Percentiles rank a stretch among this genome's conserved stretches.
These are phyloP conservation scores for Phylloporus sp. DNA, from an alignment of 768 basidiomycete species.

Conservation along the genomic window DNA sequence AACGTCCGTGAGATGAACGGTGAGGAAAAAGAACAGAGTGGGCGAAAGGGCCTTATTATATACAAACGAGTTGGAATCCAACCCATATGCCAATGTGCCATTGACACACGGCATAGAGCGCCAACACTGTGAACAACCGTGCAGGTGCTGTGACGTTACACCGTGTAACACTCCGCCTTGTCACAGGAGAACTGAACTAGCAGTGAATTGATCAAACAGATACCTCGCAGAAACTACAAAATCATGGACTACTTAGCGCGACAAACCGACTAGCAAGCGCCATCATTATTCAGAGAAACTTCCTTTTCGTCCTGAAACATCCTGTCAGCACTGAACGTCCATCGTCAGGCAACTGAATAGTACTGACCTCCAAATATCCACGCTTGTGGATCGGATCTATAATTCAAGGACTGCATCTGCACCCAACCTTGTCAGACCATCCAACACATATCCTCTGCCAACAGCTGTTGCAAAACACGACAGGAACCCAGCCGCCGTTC, in stretches of 20 bases:
- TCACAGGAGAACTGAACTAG: background rate
- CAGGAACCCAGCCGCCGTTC: background rate
- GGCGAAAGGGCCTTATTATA: no score
- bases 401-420: conserved; percentile 5
- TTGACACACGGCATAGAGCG: no score
- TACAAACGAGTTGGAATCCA: no score
- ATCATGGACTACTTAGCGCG: conserved; percentile 23
- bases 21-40: no score
- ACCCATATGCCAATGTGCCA: no score
- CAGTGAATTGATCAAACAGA: conserved; percentile 28
- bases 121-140: conserved; percentile 4
- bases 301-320: conserved; percentile 6
- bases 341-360: background rate
- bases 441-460: conserved; percentile 1
- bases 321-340: conserved; percentile 2
- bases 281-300: conserved; percentile 13
- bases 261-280: conserved; percentile 11
- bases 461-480: conserved; percentile 7
- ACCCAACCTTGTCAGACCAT: conserved; percentile 10
- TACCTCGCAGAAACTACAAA: conserved; percentile 25
- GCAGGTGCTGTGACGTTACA: conserved; percentile 33
- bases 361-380: conserved; percentile 20
- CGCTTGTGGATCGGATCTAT: conserved; percentile 13
- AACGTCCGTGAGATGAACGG: no score
- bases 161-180: conserved; percentile 15